These are phyloP conservation scores for Clarireedia monteithiana DNA, from an alignment of 2,329 filamentous ascomycete species.

Conservation along the genomic window DNA sequence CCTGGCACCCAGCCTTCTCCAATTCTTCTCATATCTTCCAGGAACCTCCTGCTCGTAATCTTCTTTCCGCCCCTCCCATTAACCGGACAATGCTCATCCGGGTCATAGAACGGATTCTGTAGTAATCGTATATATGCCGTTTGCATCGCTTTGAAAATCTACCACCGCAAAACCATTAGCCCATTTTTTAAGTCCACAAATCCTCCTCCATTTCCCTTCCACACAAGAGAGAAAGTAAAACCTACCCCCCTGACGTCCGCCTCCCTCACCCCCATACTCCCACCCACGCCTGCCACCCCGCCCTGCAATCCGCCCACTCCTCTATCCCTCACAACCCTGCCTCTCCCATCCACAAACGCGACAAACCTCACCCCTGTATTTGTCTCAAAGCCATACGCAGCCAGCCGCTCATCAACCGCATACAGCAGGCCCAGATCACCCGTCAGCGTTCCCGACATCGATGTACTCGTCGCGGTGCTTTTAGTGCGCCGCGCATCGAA, in stretches of 20 bases:
- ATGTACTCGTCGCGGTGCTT: slow-evolving; percentile 48
- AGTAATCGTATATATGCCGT: slow-evolving; percentile 82
- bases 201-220: not conserved
- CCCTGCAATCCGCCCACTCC: slow-evolving; percentile 47
- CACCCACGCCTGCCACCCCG: slow-evolving; percentile 63
- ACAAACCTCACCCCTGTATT: slow-evolving; percentile 92
- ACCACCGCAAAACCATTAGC: slow-evolving; percentile 12
- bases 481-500: slow-evolving; percentile 74
- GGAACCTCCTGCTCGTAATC: slow-evolving; percentile 77
- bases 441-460: slow-evolving; percentile 60
- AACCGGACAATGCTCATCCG: slow-evolving; percentile 68
- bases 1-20: slow-evolving; percentile 80
- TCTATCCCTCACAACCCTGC: slow-evolving; percentile 35
- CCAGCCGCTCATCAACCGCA: slow-evolving; percentile 85
- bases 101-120: slow-evolving; percentile 91
- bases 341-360: slow-evolving; percentile 84
- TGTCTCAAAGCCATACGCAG: slow-evolving; percentile 92
- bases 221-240: not conserved
- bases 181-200: slow-evolving; percentile 8
- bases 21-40: slow-evolving; percentile 75
- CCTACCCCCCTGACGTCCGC: slow-evolving; percentile 49
- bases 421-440: slow-evolving; percentile 90
- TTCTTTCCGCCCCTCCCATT: slow-evolving; percentile 50
- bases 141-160: slow-evolving; percentile 87
- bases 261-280: slow-evolving; percentile 57